Percentiles rank a stretch among this genome's conserved stretches.
phyloP scores from a whole-genome alignment of 352 stramenopile species.

The Pythium graminicola region DNA sequence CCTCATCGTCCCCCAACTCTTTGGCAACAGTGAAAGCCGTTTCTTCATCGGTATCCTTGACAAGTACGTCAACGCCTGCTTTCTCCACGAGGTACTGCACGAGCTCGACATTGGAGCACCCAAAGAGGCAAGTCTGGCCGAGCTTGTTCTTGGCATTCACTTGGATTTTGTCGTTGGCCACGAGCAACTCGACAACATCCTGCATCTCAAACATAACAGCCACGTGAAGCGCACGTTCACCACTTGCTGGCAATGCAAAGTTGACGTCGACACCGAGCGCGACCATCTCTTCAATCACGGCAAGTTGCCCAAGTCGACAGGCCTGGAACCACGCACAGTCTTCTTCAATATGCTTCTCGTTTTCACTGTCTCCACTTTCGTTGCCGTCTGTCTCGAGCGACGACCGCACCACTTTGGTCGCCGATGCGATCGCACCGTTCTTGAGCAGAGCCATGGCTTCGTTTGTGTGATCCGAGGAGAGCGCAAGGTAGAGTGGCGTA shows the following conservation, averaged over 20 bases:
- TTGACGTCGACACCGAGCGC: conserved; percentile 61
- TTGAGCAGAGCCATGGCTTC: conserved; percentile 66
- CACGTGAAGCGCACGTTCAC: conserved; percentile 70
- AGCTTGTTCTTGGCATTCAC: conserved; percentile 65
- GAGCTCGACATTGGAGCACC: conserved; percentile 68
- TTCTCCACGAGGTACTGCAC: conserved; percentile 53
- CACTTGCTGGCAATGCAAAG: conserved; percentile 50
- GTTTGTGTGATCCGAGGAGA: conserved; percentile 68
- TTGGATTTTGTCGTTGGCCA: conserved; percentile 39
- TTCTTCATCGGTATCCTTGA: conserved; percentile 62
- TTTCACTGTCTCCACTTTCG: conserved; percentile 19
- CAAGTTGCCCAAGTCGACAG: conserved; percentile 59
- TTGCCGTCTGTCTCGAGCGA: conserved; percentile 21
- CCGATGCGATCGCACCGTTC: conserved; percentile 55
- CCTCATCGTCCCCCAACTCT: conserved; percentile 70
- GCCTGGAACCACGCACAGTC: conserved; percentile 76
- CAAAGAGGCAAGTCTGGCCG: conserved; percentile 76
- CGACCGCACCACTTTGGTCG: conserved; percentile 59
- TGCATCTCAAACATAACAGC: conserved; percentile 82
- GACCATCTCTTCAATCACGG: conserved; percentile 74
- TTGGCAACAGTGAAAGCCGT: conserved; percentile 62
- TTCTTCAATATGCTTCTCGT: conserved; percentile 37
- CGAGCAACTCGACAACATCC: conserved; percentile 66
- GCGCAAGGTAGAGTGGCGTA: conserved; percentile 65
- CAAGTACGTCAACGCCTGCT: conserved; percentile 54